phyloP scores from a whole-genome alignment of 768 basidiomycete species.

The Terana coerulea region DNA sequence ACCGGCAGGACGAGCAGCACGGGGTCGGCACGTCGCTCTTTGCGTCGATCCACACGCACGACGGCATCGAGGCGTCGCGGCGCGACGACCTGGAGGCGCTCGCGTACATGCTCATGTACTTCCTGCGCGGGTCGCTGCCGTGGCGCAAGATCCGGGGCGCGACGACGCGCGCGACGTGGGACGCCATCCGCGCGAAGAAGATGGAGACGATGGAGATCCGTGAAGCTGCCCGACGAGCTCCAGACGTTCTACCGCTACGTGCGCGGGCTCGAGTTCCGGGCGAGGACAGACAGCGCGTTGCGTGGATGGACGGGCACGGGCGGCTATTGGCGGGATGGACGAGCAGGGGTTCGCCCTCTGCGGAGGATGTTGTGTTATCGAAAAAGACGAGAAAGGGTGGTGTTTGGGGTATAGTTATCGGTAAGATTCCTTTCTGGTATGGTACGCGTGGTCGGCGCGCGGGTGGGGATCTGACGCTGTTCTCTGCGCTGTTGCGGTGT shows the following conservation, averaged over 20 bases:
- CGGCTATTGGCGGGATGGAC: no score
- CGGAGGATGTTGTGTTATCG: no score
- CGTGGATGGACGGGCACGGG: no score
- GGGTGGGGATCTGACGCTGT: no score
- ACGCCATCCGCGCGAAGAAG: slow-evolving; percentile 72
- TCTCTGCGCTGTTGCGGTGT: no score
- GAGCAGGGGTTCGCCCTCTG: no score
- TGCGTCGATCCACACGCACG: slow-evolving; percentile 70
- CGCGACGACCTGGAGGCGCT: slow-evolving; percentile 79
- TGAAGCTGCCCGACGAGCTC: slow-evolving; percentile 77
- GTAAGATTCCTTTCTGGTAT: no score
- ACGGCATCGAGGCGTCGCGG: slow-evolving; percentile 72
- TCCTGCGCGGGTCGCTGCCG: slow-evolving; percentile 71
- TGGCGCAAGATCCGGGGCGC: slow-evolving; percentile 73
- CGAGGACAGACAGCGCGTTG: no score
- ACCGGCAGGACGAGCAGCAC: slow-evolving; percentile 69
- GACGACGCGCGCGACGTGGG: slow-evolving; percentile 67
- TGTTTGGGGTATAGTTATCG: no score
- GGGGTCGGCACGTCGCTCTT: slow-evolving; percentile 79
- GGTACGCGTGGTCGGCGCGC: no score
- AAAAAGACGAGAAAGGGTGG: no score
- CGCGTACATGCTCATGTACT: slow-evolving; percentile 82
- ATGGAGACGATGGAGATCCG: slow-evolving; percentile 55
- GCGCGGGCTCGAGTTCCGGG: slow-evolving; percentile 76
- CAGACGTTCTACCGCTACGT: slow-evolving; percentile 77